Base-by-base conservation (phyloP, 345 rosid genomes). In the Corchorus capsularis region DNA sequence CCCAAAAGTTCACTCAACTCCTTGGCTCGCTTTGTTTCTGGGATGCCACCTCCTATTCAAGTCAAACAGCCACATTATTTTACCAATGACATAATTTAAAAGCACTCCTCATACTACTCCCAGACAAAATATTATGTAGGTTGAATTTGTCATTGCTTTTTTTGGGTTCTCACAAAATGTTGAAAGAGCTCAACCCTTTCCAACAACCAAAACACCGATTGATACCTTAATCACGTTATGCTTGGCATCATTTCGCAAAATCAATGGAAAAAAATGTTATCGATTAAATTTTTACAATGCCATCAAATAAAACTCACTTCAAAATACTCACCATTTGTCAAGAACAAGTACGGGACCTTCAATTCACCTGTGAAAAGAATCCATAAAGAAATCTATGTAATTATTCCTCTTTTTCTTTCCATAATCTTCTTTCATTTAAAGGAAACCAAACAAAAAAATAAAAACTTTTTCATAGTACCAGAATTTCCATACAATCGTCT, bases 41-140 rank as follows among this genome's bases (percentile, higher is more conserved):
- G 90, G 50, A 80, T 19, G 17, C 88, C 90, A 16, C 90, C 88
- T n/a, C 90, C 88, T 87, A 75, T 71, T 63, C 53, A 69, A 75
- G 75, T 34, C 39, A 1, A 75, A 73, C 8, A 5, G 60, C 14
- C 72, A 32, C 34, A 20, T 27, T 2, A 49, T 3, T 50, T 69
- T 50, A 69, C 60, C 46, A 69, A 34, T 50, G 45, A 49, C 60
- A 69, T 50, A 50, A 52, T 8, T 39, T 39, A 39, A 49, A 59
- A 74, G 17, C 46, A 43, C 32, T 74, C 77, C 57, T 17, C 46
- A 49, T 47, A 32, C n/a, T 2, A 69, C 72, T 39, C 66, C 16
- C 47, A 37, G 12, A 37, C 6, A 8, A 15, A 39, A 63, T 63
- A 19, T 9, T 39, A 20, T 1, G 5, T 16, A 15, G 20, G 67